Evolutionary conservation across 345 rosid species (phyloP).

Genomic region (Salix caprea): DNA sequence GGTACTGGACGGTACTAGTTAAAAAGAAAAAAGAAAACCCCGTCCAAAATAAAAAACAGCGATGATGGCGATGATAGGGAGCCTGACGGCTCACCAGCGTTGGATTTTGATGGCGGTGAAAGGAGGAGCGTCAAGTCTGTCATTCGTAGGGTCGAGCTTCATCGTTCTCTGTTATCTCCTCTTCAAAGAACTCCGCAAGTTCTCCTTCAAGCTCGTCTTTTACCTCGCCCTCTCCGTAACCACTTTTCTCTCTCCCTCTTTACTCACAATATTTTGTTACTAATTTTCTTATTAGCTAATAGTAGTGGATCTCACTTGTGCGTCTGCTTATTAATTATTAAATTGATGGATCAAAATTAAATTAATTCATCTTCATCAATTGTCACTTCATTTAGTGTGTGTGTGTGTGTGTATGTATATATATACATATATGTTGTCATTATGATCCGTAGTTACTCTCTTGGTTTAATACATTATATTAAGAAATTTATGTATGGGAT

Average conservation of each 20-base stretch:
- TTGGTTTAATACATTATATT: neutral
- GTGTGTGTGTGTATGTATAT: too few species aligned
- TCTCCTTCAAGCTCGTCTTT: conserved; percentile 98
- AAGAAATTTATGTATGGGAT: neutral
- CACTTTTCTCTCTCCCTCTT: neutral
- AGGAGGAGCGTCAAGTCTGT: conserved; percentile 72
- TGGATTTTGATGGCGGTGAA: conserved; percentile 54
- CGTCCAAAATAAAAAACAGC: neutral
- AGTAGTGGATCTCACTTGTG: too few species aligned
- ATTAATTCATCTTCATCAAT: neutral
- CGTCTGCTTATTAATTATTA: too few species aligned
- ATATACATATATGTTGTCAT: too few species aligned
- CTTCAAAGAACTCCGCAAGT: conserved; percentile 89
- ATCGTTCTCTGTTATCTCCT: conserved; percentile 85
- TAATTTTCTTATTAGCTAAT: too few species aligned
- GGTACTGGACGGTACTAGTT: too few species aligned
- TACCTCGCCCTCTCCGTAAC: conserved; percentile 84
- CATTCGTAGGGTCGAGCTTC: conserved; percentile 81
- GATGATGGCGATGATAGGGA: conserved; percentile 18
- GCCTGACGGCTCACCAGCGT: conserved; percentile 48
- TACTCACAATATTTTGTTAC: too few species aligned
- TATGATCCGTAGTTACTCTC: too few species aligned
- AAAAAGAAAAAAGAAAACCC: neutral
- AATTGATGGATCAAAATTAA: too few species aligned
- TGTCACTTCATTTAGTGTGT: neutral